Conservation (phyloP, 2,329 filamentous ascomycete genomes). For the Aspergillus fischeri region DNA sequence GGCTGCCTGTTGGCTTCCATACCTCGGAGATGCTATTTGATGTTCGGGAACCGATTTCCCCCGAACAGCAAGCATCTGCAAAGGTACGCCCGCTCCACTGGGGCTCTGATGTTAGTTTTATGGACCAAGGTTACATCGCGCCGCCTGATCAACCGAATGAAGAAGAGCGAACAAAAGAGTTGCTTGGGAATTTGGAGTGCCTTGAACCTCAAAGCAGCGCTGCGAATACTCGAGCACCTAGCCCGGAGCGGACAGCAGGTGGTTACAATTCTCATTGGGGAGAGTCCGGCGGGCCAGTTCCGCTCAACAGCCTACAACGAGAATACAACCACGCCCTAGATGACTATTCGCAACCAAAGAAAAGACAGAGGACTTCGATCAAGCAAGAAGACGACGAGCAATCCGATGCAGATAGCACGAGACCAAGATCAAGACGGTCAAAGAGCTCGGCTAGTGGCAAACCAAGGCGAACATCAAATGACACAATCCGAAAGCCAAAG, state of each 20-base stretch:
- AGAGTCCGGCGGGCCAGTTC: constrained; percentile 6
- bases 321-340: constrained; percentile 17
- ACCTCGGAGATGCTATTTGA: constrained; percentile 38
- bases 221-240: constrained; percentile 57
- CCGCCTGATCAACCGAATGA: constrained; percentile 54
- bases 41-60: constrained; percentile 29
- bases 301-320: constrained; percentile 8
- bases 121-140: constrained; percentile 56
- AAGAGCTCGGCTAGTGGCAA: constrained; percentile 40
- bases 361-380: constrained; percentile 25
- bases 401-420: constrained; percentile 31
- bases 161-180: constrained; percentile 53
- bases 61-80: constrained; percentile 35
- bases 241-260: constrained; percentile 41
- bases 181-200: constrained; percentile 55
- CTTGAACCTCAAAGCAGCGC: constrained; percentile 57
- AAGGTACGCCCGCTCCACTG: constrained; percentile 52
- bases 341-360: constrained; percentile 27
- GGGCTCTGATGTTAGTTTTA: constrained; percentile 67
- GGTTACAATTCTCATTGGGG: constrained; percentile 13
- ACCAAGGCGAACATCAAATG: constrained; percentile 30
- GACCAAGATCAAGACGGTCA: constrained; percentile 45
- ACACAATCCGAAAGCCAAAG: constrained; percentile 35
- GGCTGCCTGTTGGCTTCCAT: constrained; percentile 31
- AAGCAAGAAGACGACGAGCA: constrained; percentile 42